Base-by-base conservation (phyloP, 2,329 filamentous ascomycete species). In the Gaeumannomyces sp. region DNA sequence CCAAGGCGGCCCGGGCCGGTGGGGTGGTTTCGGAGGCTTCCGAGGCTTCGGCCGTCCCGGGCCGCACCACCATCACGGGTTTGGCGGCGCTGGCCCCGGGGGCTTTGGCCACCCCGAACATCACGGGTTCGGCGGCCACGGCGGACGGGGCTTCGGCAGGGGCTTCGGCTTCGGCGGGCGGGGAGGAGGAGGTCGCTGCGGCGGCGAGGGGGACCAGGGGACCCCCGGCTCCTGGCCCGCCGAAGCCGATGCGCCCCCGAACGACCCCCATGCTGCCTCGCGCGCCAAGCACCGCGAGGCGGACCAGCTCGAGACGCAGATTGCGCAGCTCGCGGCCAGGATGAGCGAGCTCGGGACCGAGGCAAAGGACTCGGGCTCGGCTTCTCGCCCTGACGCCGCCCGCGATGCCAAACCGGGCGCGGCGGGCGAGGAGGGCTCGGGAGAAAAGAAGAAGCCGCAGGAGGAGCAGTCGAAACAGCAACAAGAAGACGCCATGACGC, bases 211-310 rank as follows among this genome's bases (percentile, higher is more conserved):
- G 53, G 50, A 57, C 57, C 62, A 60, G 60, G 13, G 62, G 27
- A 59, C 71, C 28, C 73, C 76, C 0, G 76, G 75, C 8, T 72
- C 74, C 7, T 78, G 76, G 77, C 76, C 76, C 10, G 67, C 71
- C 27, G 73, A 77, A n/a, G 63, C 66, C 33, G 68, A 66, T 35
- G 67, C 29, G 4, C 14, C 29, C 19, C 5, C 14, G n/a, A 16
- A 16, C 33, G 59, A 35, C 22, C 59, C 71, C 1, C 68, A 68
- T 14, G 60, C 58, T 0, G 71, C 64, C 2, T 75, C 75, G 10
- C 71, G 70, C 22, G 73, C 71, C 50, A 79, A 77, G 70, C 79
- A 80, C 69, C 70, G 70, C 1, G 71, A 69, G 0, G 76, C 74
- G 1, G 74, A 75, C 45, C 70, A 70, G 0, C 69, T 80, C 3